Base-by-base conservation (phyloP, 2,329 filamentous ascomycete species). In the Trematosphaeria pertusa region DNA sequence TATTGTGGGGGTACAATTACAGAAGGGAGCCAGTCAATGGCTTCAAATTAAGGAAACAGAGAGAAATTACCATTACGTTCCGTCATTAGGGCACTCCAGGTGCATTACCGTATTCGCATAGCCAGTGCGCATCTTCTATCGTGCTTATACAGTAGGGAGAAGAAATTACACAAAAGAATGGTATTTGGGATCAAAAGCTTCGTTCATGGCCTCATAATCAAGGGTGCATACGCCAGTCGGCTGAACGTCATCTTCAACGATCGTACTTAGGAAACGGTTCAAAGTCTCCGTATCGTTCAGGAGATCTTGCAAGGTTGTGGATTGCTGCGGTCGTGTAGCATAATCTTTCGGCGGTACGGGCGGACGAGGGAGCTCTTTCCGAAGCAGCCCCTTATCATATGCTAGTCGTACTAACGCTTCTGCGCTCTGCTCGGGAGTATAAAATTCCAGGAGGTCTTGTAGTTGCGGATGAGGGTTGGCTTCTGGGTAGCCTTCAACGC, bases 391-490 rank as follows among this genome's bases (percentile, higher is more conserved):
- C 18, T 51, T 56, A 5, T 52, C 39, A 17, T 56, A 67, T 0
- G 65, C 66, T 4, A 64, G 20, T 12, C 50, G 46, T 3, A 56
- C 67, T n/a, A 69, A 37, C 5, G 46, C 35, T 6, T 46, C 48
- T 2, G 55, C 54, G 17, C 62, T 37, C 19, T 64, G 51, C 3
- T 48, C 38, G 4, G 39, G 19, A 1, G 37, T 57, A 21, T 52
- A 69, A 19, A 58, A 69, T 24, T 70, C 66, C 1, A 70, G 59
- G 5, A 46, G 42, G 24, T 70, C 66, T 20, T 70, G 66, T 1
- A 70, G 48, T 10, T 66, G 58, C 1, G 62, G 56, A 0, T 14
- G 24, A 0, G 45, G 18, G 10, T 57, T 44, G 8, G 49, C 56
- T 12, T 67, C 62, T 1, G 65, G 64, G 20, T 59, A 70, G 1